These are phyloP conservation scores for Sporothrix luriei DNA, from an alignment of 2,329 filamentous ascomycete genomes.

Conservation along the genomic window DNA sequence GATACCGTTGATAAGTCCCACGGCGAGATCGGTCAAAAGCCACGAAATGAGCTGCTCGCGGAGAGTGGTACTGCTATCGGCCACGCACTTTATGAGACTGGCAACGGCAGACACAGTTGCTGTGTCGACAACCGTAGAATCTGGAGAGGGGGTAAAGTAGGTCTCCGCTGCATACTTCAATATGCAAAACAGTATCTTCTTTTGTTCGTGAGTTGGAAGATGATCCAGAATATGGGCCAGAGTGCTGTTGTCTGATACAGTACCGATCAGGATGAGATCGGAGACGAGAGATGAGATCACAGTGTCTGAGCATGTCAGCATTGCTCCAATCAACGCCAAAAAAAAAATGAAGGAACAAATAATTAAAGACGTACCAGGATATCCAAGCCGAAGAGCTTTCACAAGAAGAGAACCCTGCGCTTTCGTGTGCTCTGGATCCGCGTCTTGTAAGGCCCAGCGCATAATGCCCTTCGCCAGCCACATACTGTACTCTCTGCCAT, in stretches of 20 bases:
- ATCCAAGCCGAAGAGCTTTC: constrained; percentile 70
- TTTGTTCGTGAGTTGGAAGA: constrained; percentile 50
- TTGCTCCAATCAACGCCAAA: not conserved
- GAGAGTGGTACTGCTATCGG: constrained; percentile 52
- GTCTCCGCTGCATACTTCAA: constrained; percentile 52
- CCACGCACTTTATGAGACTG: constrained; percentile 55
- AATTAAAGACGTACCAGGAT: constrained; percentile 59
- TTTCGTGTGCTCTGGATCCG: constrained; percentile 45
- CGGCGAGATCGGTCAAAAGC: constrained; percentile 65
- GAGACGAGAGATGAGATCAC: constrained; percentile 46
- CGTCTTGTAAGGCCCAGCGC: constrained; percentile 45
- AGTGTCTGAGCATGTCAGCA: constrained; percentile 45
- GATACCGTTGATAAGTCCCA: constrained; percentile 63
- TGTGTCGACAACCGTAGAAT: constrained; percentile 35
- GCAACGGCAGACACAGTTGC: constrained; percentile 59
- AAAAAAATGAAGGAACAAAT: not conserved
- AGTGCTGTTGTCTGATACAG: constrained; percentile 33
- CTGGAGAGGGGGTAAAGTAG: constrained; percentile 42
- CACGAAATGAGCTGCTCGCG: constrained; percentile 62
- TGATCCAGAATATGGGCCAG: constrained; percentile 43
- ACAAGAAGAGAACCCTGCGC: constrained; percentile 54
- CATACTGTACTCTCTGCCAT: constrained; percentile 64
- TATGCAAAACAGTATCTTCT: constrained; percentile 46
- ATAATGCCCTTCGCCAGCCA: constrained; percentile 73
- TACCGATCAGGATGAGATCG: constrained; percentile 41